phyloP scores from a whole-genome alignment of 164 flowering plant genomes.

The Berberis thunbergii region DNA sequence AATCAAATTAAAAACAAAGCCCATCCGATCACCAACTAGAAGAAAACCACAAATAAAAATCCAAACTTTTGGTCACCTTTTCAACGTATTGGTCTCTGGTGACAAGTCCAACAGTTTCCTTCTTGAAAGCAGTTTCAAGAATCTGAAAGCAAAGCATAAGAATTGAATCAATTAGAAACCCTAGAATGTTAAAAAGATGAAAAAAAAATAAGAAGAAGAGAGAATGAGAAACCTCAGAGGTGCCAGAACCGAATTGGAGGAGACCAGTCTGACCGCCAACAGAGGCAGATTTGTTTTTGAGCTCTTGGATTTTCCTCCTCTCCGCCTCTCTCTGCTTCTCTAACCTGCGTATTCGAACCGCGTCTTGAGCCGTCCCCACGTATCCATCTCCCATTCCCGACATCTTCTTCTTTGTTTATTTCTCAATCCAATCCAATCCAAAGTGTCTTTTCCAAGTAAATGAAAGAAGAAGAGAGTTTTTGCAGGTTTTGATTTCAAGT shows the following conservation, averaged over 20 bases:
- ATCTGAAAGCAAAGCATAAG: constrained; percentile 33
- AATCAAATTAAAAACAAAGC: no score
- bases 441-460: no score
- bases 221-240: constrained; percentile 57
- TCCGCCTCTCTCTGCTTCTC: constrained; percentile 97
- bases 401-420: constrained; percentile 34
- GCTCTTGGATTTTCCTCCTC: constrained; percentile 83
- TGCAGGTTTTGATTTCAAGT: no score
- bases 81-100: constrained; percentile 97
- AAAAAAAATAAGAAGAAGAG: no score
- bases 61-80: constrained; percentile 43
- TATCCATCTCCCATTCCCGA: constrained; percentile 99
- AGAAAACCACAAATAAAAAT: background rate
- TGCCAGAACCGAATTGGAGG: constrained; percentile 91
- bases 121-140: constrained; percentile 94
- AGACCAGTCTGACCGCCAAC: constrained; percentile 88
- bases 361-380: constrained; percentile 99
- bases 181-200: background rate
- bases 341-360: constrained; percentile 82
- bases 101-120: constrained; percentile 98
- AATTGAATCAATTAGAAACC: no score
- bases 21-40: background rate
- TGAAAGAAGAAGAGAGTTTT: no score
- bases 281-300: constrained; percentile 83
- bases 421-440: constrained; percentile 4